Conservation (phyloP, 768 basidiomycete genomes). For the Trametes coccinea region DNA sequence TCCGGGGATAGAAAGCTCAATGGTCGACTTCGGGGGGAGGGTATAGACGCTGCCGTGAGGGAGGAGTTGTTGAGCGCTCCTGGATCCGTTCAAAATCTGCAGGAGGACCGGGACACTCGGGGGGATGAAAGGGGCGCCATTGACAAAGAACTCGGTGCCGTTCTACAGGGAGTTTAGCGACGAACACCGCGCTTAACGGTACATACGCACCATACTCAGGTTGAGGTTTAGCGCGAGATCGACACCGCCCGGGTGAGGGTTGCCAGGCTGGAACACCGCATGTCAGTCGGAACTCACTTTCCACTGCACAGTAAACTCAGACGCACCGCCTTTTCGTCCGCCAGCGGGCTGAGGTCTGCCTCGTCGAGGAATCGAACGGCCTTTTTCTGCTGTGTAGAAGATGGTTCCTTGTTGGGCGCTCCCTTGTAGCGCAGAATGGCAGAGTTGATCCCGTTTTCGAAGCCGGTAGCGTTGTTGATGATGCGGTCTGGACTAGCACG, state of each 20-base stretch:
- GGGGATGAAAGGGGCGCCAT: constrained; percentile 36
- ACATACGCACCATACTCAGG: constrained; percentile 17
- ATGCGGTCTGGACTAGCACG: background rate
- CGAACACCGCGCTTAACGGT: background rate
- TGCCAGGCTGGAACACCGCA: constrained; percentile 22
- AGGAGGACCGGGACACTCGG: constrained; percentile 55
- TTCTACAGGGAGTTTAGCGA: constrained; percentile 9
- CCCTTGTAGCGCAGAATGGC: constrained; percentile 47
- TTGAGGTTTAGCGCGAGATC: constrained; percentile 23
- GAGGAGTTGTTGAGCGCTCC: constrained; percentile 46
- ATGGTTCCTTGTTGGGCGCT: constrained; percentile 40
- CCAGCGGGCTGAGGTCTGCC: constrained; percentile 26
- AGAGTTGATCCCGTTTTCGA: constrained; percentile 40
- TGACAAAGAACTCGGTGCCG: constrained; percentile 34
- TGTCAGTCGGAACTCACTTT: no score
- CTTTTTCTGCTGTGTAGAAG: constrained; percentile 10
- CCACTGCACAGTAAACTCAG: no score
- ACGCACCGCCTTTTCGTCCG: constrained; percentile 24
- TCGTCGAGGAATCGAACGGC: constrained; percentile 16
- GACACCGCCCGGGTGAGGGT: constrained; percentile 22
- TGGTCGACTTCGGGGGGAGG: constrained; percentile 46
- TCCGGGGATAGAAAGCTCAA: constrained; percentile 51
- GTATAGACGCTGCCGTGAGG: constrained; percentile 49
- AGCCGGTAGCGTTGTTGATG: constrained; percentile 25
- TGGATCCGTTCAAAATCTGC: constrained; percentile 58